Evolutionary conservation across 2,329 filamentous ascomycete species (phyloP).

Genomic region (Monosporascus sp.): DNA sequence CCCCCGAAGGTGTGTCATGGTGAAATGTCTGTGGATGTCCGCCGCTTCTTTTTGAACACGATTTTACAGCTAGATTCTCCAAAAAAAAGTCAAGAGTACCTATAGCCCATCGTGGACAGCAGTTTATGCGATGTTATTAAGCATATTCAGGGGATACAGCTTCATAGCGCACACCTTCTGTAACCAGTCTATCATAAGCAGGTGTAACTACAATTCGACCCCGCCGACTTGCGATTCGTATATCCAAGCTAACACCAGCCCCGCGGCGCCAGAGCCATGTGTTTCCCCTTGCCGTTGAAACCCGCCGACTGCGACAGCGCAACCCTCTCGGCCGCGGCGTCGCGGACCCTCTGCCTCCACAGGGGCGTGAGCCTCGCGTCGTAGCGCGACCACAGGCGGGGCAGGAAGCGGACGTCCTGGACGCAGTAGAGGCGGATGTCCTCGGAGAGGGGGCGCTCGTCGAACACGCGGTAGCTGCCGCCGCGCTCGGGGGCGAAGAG

Average conservation of each 20-base stretch:
- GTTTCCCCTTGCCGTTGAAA: constrained; percentile 21
- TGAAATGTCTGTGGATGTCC: no score
- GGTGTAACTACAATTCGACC: no score
- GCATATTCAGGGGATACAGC: no score
- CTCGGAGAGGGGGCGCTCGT: constrained; percentile 34
- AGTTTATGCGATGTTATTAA: no score
- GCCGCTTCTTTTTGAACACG: no score
- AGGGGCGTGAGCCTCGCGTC: constrained; percentile 11
- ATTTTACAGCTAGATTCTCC: no score
- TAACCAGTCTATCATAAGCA: no score
- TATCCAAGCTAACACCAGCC: constrained; percentile 4
- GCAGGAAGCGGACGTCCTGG: constrained; percentile 38
- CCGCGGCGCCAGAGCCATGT: constrained; percentile 24
- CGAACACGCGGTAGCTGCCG: constrained; percentile 42
- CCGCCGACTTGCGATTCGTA: no score
- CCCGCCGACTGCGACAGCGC: constrained; percentile 19
- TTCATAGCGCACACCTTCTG: no score
- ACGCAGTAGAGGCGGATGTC: constrained; percentile 39
- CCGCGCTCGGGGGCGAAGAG: constrained; percentile 37
- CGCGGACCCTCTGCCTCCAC: constrained; percentile 17
- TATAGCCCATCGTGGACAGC: no score
- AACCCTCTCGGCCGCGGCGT: constrained; percentile 22
- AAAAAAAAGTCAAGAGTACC: no score
- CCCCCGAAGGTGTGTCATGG: no score
- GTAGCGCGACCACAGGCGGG: constrained; percentile 27